These are phyloP conservation scores for Tetracladium marchalianum DNA, from an alignment of 495 filamentous ascomycete genomes.

Conservation along the genomic window DNA sequence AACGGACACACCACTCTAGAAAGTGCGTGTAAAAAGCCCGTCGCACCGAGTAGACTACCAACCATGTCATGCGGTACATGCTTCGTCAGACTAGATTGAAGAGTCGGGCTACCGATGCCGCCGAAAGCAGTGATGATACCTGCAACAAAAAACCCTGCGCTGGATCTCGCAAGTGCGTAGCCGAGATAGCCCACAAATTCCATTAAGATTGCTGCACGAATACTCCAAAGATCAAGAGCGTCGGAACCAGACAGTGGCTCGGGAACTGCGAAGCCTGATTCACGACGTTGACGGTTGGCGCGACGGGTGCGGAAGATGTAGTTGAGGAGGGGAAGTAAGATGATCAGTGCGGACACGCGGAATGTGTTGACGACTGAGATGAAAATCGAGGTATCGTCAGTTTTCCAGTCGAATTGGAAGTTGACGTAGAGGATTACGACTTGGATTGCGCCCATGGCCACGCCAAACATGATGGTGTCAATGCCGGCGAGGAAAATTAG, in stretches of 20 bases:
- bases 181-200: constrained; percentile 70
- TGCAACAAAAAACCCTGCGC: constrained; percentile 48
- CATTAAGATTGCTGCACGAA: constrained; percentile 67
- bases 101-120: constrained; percentile 72
- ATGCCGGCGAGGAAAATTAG: constrained; percentile 68
- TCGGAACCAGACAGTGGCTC: constrained; percentile 63
- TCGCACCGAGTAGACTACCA: constrained; percentile 79
- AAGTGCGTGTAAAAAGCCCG: constrained; percentile 74
- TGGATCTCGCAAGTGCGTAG: constrained; percentile 52
- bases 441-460: constrained; percentile 70
- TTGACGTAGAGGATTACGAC: constrained; percentile 74
- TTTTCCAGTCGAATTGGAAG: constrained; percentile 72
- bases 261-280: constrained; percentile 19
- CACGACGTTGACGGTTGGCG: constrained; percentile 23
- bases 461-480: constrained; percentile 68
- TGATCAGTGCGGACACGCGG: constrained; percentile 64
- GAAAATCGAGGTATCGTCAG: constrained; percentile 65
- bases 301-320: constrained; percentile 51
- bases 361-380: constrained; percentile 64
- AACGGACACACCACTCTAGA: constrained; percentile 70
- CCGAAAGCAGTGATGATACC: constrained; percentile 67
- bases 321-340: constrained; percentile 62
- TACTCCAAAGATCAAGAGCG: constrained; percentile 62
- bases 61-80: constrained; percentile 75
- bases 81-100: constrained; percentile 78